Evolutionary conservation across 441 rosid genomes (phyloP), one percentile per base, ranked within the genome.

Genomic region (Mallotus japonicus): DNA sequence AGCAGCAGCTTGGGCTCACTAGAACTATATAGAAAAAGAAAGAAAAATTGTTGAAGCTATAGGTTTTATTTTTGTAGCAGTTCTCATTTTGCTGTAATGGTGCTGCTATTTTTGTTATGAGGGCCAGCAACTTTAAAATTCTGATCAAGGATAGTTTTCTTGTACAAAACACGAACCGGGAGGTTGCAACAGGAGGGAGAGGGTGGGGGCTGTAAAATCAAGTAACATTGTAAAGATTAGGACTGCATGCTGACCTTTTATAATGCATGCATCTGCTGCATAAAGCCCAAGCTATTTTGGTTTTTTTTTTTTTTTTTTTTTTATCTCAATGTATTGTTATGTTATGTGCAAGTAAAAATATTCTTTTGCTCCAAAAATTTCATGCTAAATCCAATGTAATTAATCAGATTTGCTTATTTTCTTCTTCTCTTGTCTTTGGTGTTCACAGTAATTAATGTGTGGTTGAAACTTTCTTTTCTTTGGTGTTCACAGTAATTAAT

Each of bases 201-300:
- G 32, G 32, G 2, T 28, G 32, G 32, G 32, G 40, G 40, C 8
- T 11, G 40, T 17, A 15, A 15, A 8, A 28, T 57, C 13, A 72
- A 8, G 10, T 28, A 20, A 28, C 6, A 37, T 46, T 47, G 28
- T 58, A 47, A n/a, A 70, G 34, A 50, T 17, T 17, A 74, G 12
- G 17, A 20, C 60, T 72, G 80, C 84, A 73, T 80, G 86, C 86
- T 76, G 79, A 78, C 81, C 76, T 78, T 81, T 78, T 81, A 78
- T 75, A 51, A 72, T 62, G 84, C 82, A 79, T 75, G 84, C 81
- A 65, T 65, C 9, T 28, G 74, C 32, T 73, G 68, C 71, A 57
- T 69, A 64, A 56, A 49, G 51, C 56, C 54, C 47, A n/a, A 13
- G 14, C 17, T 22, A 3, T 47, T 54, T 7, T 37, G 58, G 28